Base-by-base conservation (phyloP, 345 rosid genomes). In the Populus simonii region DNA sequence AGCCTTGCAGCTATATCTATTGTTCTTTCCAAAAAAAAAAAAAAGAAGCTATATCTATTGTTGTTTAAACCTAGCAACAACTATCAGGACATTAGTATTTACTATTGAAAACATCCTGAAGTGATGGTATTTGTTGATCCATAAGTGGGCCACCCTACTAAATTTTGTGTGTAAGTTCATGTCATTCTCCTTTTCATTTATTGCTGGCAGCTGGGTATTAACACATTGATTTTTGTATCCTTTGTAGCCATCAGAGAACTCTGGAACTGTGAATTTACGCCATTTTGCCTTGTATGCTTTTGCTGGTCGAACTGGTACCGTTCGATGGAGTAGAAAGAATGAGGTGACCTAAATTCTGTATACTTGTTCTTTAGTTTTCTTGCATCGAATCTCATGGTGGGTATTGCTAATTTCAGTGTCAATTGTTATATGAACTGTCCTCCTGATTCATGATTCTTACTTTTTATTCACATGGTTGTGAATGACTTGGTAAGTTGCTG, bases 241-340 rank as follows among this genome's bases (percentile, higher is more conserved):
- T 68, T 70, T 83, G 57, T 82, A 96, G 99, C 87, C 80, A 80
- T 86, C 93, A 82, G 94, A 94, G 83, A 92, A 89, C 77, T 85
- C 97, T 66, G 97, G 89, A 83, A 84, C 85, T 71, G 77, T 86
- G 73, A 83, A 94, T 87, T 79, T 96, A 81, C 97, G 93, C 53
- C 95, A 92, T 87, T 96, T 96, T 87, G 92, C 97, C 11, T 87
- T 96, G 81, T 94, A 88, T 86, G 99, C 98, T 73, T 91, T 91
- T 70, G 95, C 92, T 83, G 97, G 99, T 75, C 86, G 79, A 83
- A 88, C 81, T 85, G 99, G 99, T 65, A 70, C 16, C 43, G 84
- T 83, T 76, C 83, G 96, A 73, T 96, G 99, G 99, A 92, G 88
- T 62, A 92, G 93, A 84, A 94, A 90, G 88, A 96, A 87, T 86